Evolutionary conservation across 2,329 filamentous ascomycete species (phyloP).

Genomic region (Ophiognomonia clavigignenti-juglandacearum): DNA sequence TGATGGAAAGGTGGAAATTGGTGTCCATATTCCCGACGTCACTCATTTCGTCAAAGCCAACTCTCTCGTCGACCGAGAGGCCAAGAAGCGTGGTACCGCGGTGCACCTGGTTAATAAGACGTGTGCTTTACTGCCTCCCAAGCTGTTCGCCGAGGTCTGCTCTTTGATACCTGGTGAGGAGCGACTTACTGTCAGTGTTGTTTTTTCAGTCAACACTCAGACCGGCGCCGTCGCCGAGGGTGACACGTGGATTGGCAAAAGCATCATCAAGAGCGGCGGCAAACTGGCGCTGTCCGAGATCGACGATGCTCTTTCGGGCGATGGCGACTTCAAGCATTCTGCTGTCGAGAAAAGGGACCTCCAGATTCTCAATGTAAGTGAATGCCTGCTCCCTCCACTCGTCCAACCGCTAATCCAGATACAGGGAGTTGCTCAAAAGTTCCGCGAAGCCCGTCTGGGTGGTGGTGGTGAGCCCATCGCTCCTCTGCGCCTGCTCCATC

Average conservation of each 20-base stretch:
- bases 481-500: conserved; percentile 82
- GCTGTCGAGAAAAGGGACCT: conserved; percentile 70
- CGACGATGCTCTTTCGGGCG: conserved; percentile 70
- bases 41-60: conserved; percentile 96
- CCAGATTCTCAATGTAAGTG: conserved; percentile 66
- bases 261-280: conserved; percentile 85
- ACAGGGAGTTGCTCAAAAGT: conserved; percentile 76
- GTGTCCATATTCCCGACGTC: conserved; percentile 91
- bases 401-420: conserved; percentile 18
- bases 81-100: conserved; percentile 94
- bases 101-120: conserved; percentile 89
- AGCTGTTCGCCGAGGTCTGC: conserved; percentile 81
- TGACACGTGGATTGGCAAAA: conserved; percentile 90
- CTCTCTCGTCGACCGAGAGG: conserved; percentile 92
- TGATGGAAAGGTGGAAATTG: conserved; percentile 87
- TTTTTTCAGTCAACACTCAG: conserved; percentile 82
- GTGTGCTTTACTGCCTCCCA: conserved; percentile 82
- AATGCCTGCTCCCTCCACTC: neutral
- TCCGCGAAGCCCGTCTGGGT: conserved; percentile 81
- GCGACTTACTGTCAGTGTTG: conserved; percentile 83
- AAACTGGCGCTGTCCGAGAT: conserved; percentile 83
- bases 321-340: conserved; percentile 56
- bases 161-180: conserved; percentile 84
- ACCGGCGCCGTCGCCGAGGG: conserved; percentile 77
- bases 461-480: conserved; percentile 75